phyloP scores from a whole-genome alignment of 768 basidiomycete species.

The Russula abietina region DNA sequence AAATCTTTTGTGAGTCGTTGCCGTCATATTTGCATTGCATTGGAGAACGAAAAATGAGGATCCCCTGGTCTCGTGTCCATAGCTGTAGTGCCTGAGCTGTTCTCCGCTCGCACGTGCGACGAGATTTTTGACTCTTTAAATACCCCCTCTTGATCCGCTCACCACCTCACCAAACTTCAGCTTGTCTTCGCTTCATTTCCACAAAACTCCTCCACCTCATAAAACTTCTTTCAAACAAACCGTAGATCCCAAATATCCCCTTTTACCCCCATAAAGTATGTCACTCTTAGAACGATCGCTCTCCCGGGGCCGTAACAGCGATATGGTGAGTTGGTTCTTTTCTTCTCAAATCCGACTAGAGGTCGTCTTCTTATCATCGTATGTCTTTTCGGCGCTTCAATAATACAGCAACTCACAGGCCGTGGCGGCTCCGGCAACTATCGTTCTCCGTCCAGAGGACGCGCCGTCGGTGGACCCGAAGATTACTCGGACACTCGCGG shows the following conservation, averaged over 20 bases:
- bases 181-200: too few relatives aligned
- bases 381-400: neutral
- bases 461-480: slow-evolving; percentile 38
- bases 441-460: slow-evolving; percentile 37
- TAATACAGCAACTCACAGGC: slow-evolving; percentile 48
- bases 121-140: neutral
- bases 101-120: neutral
- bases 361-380: neutral
- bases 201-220: too few relatives aligned
- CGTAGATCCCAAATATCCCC: neutral
- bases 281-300: neutral
- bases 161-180: too few relatives aligned
- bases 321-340: neutral
- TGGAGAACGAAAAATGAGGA: neutral
- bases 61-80: too few relatives aligned
- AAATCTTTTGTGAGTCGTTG: too few relatives aligned
- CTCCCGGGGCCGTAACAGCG: slow-evolving; percentile 9
- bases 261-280: neutral
- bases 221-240: neutral
- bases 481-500: slow-evolving; percentile 56
- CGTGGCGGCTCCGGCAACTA: slow-evolving; percentile 70
- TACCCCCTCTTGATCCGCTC: too few relatives aligned
- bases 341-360: neutral
- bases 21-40: neutral
- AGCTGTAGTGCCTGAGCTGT: slow-evolving; percentile 6